Evolutionary conservation across 352 stramenopile species (phyloP).

Genomic region (Phytophthora sansomeana): DNA sequence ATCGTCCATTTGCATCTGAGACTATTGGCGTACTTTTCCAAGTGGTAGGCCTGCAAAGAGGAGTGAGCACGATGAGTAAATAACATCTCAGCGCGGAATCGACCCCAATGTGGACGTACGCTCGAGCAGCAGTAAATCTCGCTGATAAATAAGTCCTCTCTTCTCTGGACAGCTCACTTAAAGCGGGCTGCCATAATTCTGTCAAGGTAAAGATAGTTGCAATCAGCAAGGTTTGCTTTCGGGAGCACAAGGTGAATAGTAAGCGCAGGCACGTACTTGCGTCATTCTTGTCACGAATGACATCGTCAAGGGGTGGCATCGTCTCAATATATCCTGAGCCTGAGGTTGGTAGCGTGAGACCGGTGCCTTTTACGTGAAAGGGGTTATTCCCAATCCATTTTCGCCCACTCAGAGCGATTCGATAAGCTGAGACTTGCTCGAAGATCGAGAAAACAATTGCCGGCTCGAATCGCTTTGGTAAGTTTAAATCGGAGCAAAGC

Average conservation of each 20-base stretch:
- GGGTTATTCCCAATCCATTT: conserved; percentile 71
- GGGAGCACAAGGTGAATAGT: not conserved
- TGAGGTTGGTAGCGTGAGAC: conserved; percentile 25
- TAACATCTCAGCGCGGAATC: conserved; percentile 2
- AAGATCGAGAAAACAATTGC: conserved; percentile 80
- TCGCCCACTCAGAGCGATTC: conserved; percentile 52
- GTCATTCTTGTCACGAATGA: conserved; percentile 58
- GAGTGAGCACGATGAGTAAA: conserved; percentile 2
- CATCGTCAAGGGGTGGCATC: conserved; percentile 59
- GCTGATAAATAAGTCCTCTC: conserved; percentile 74
- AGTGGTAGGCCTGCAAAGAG: conserved; percentile 46
- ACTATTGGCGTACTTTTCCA: conserved; percentile 45
- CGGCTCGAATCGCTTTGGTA: conserved; percentile 60
- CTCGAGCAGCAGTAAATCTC: conserved; percentile 44
- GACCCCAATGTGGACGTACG: conserved; percentile 35
- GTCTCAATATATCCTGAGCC: conserved; percentile 57
- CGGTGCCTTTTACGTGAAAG: conserved; percentile 33
- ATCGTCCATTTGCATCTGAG: conserved; percentile 37
- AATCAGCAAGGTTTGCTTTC: not conserved
- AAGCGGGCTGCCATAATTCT: conserved; percentile 75
- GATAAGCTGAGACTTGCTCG: conserved; percentile 77
- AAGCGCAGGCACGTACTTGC: conserved; percentile 35
- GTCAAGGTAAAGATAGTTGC: conserved; percentile 1
- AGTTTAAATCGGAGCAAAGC: conserved; percentile 67
- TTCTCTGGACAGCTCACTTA: conserved; percentile 77